Base-by-base conservation (phyloP, 1,139 yeast genomes). In the Diutina rugosa region DNA sequence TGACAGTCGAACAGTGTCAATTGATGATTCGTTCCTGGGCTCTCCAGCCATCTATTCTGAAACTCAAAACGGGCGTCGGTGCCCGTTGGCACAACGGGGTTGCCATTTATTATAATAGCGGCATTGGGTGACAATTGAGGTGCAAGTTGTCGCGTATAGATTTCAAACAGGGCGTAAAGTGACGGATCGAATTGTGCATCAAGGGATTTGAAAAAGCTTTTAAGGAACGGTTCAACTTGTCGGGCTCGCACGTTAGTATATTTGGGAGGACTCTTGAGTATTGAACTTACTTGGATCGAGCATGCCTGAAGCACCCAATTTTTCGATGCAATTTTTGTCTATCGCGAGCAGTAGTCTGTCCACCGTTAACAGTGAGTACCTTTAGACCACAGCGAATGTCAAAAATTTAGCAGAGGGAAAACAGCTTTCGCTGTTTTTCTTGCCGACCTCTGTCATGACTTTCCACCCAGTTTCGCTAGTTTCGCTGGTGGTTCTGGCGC, bases 1-100 rank as follows among this genome's bases (percentile, higher is more conserved):
- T 87, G 95, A 56, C 81, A 78, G 65, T 87, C 93, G 58, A 77
- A 77, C 30, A 84, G 79, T 14, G 82, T 81, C 51, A 85, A 65
- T 58, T 75, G 82, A 65, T 87, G 95, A 58, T 79, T 82, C 0
- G 90, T 74, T 16, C 71, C 64, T 2, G 91, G 91, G 14, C 83
- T 72, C 18, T 74, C 69, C 35, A 82, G 69, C 91, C 93, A 86
- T 59, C 78, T 71, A 56, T 84, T 81, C 59, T 85, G 85, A 63
- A 86, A 86, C 58, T 78, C 81, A 9, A 74, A 69, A 56, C 81
- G 78, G 16, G 84, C 77, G 38, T 82, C 81, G 56, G 62, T 62
- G 51, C 52, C 64, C 60, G 57, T 64, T 55, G 55, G 67, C 59
- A 74, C 65, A 57, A 85, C 72, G 5, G 93, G 91, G 44, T 77